Evolutionary conservation across 202 grass and related monocot species (phyloP), one percentile per base, ranked within the genome.

Genomic region (Alloteropsis angusta): DNA sequence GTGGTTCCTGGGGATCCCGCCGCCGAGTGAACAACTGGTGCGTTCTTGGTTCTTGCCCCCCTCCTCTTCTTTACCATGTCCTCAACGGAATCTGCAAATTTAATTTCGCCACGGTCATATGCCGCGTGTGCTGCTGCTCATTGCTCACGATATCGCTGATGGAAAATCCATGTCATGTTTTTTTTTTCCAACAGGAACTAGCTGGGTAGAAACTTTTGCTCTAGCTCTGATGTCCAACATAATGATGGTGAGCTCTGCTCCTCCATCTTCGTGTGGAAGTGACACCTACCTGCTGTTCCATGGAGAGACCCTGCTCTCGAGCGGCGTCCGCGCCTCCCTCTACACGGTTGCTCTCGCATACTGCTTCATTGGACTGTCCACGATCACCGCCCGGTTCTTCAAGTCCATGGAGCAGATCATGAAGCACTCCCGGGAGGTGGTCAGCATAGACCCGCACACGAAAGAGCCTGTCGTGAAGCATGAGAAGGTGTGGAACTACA

Each of bases 401-500:
- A 88, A 86, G 28, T 92, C 94, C 5, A 97, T 97, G 94, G 94
- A 97, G 83, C 87, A 71, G 50, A 90, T 97, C 60, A 88, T 90
- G 80, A 88, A 72, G 22, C 94, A 94, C 41, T 69, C 74, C 16
- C 65, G 82, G 32, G 68, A 82, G 73, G 80, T 91, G 5, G 87
- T 92, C 53, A 43, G 28, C 11, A 18, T 85, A 6, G 87, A 94
- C 78, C 80, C 80, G 4, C 56, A 38, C 70, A 90, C 78, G 44
- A 88, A 83, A n/a, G 19, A 9, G 9, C 57, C 64, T 11, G 76
- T 94, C 0, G 53, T 89, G 36, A 94, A 72, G 75, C 53, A 78
- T n/a, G 91, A 97, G 34, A 97, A 92, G 61, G 78, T 94, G 55
- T 97, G 94, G 94, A 97, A 97, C 70, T 94, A 92, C 69, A 70